Conservation (phyloP, 805 yeast genomes). For the Tetrapisispora iriomotensis region DNA sequence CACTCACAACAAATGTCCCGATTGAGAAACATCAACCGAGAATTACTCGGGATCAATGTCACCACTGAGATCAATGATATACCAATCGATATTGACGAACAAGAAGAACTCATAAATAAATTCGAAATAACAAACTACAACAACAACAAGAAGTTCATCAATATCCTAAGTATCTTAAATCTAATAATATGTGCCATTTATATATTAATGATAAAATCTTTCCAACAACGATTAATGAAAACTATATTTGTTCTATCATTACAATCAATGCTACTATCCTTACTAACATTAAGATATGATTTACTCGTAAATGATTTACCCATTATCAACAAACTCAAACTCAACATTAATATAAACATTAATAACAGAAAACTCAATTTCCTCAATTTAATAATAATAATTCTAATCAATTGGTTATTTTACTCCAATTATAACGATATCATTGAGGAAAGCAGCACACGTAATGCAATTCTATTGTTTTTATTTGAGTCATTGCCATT, state of each 20-base stretch:
- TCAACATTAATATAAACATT: slow-evolving; percentile 8
- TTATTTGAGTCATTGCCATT: slow-evolving; percentile 14
- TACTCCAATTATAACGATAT: slow-evolving; percentile 12
- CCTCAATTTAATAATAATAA: slow-evolving; percentile 16
- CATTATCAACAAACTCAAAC: slow-evolving; percentile 8
- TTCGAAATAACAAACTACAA: slow-evolving; percentile 17
- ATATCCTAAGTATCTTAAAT: slow-evolving; percentile 32
- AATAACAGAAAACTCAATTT: slow-evolving; percentile 14
- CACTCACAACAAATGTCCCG: slow-evolving; percentile 14
- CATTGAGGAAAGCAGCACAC: too few relatives aligned
- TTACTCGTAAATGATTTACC: slow-evolving; percentile 14
- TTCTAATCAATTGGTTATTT: slow-evolving; percentile 22
- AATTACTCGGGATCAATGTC: slow-evolving; percentile 9
- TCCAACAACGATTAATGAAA: slow-evolving; percentile 5
- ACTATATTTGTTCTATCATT: slow-evolving; percentile 10
- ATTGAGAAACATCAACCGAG: slow-evolving; percentile 14
- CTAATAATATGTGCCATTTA: slow-evolving; percentile 76
- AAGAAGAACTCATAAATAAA: slow-evolving; percentile 22
- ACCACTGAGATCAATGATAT: slow-evolving; percentile 6
- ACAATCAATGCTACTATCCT: slow-evolving; percentile 21
- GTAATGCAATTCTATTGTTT: neutral
- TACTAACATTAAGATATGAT: slow-evolving; percentile 21
- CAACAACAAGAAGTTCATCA: slow-evolving; percentile 14
- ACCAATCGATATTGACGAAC: slow-evolving; percentile 27
- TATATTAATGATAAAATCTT: slow-evolving; percentile 41